phyloP scores from a whole-genome alignment of 176 grass and related monocot species.

The Eragrostis nindensis region DNA sequence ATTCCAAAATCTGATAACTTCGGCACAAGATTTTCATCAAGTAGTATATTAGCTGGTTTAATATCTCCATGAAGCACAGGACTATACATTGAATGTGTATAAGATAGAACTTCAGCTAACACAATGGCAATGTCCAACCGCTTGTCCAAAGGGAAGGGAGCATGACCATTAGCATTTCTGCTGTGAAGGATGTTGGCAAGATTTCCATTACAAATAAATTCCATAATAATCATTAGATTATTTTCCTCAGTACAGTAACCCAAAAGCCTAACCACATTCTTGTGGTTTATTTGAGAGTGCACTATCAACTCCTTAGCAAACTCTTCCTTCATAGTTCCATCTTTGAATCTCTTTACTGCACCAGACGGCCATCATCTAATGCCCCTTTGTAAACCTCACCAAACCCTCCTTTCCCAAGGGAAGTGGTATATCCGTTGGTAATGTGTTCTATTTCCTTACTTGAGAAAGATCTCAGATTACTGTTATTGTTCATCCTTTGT shows the following conservation, averaged over 20 bases:
- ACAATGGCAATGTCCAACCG: background rate
- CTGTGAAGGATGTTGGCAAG: background rate
- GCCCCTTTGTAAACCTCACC: background rate
- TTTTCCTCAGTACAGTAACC: slow-evolving; percentile 15
- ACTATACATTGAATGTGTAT: slow-evolving; percentile 2
- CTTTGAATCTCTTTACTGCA: background rate
- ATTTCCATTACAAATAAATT: background rate
- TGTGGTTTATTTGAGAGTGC: slow-evolving; percentile 20
- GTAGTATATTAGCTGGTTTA: slow-evolving; percentile 17
- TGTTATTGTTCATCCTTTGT: background rate
- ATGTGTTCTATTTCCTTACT: background rate
- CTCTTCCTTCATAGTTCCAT: background rate
- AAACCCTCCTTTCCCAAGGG: background rate
- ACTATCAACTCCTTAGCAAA: slow-evolving; percentile 10
- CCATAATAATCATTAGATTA: background rate
- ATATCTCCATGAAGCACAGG: slow-evolving; percentile 18
- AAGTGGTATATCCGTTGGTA: slow-evolving; percentile 3
- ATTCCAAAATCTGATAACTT: slow-evolving; percentile 20
- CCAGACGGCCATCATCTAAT: background rate
- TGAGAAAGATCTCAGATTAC: background rate
- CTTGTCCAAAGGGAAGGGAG: background rate
- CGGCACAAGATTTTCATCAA: background rate
- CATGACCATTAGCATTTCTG: background rate
- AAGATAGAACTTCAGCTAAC: background rate
- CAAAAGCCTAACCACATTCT: background rate